A percentile compares a stretch with the other conserved stretches of the same genome.
Conservation (phyloP, 768 basidiomycete species). For the Boletus subcaerulescens region DNA sequence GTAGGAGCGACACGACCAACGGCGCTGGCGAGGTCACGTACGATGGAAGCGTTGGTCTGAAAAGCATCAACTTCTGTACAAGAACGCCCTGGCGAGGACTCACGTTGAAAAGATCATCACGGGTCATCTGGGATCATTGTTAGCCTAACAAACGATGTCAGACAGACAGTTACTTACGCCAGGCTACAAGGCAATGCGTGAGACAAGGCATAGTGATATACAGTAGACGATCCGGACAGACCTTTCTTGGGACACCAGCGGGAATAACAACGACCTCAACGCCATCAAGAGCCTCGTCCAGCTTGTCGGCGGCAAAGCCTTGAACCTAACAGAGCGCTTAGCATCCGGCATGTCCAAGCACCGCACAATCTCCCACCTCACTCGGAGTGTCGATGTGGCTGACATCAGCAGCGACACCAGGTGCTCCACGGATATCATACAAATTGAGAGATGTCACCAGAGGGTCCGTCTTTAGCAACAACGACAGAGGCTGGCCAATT, state of each 20-base stretch:
- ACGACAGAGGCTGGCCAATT: conserved; percentile 95
- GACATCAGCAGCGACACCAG: conserved; percentile 94
- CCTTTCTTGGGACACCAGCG: conserved; percentile 98
- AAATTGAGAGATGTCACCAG: conserved; percentile 81
- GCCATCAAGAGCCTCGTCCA: conserved; percentile 87
- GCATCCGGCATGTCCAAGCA: background rate
- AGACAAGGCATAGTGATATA: conserved; percentile 16
- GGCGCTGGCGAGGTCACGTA: conserved; percentile 90
- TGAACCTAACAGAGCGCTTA: conserved; percentile 51
- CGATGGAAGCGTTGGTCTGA: conserved; percentile 96
- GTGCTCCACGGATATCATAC: conserved; percentile 29
- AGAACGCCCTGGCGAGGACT: conserved; percentile 28
- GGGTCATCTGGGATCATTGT: conserved; percentile 73
- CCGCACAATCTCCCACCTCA: conserved; percentile 50
- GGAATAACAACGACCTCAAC: conserved; percentile 95
- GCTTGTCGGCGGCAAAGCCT: conserved; percentile 81
- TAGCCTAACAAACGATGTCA: conserved; percentile 17
- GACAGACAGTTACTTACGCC: conserved; percentile 57
- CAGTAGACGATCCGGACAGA: conserved; percentile 31
- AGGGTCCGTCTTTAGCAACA: conserved; percentile 86
- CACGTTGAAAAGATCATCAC: conserved; percentile 95
- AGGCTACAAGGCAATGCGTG: conserved; percentile 49
- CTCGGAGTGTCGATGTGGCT: conserved; percentile 91
- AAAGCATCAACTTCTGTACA: background rate
- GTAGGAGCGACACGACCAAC: conserved; percentile 83